phyloP scores from a whole-genome alignment of 371 early-diverging fungal species.

The Batkoa obscura region DNA sequence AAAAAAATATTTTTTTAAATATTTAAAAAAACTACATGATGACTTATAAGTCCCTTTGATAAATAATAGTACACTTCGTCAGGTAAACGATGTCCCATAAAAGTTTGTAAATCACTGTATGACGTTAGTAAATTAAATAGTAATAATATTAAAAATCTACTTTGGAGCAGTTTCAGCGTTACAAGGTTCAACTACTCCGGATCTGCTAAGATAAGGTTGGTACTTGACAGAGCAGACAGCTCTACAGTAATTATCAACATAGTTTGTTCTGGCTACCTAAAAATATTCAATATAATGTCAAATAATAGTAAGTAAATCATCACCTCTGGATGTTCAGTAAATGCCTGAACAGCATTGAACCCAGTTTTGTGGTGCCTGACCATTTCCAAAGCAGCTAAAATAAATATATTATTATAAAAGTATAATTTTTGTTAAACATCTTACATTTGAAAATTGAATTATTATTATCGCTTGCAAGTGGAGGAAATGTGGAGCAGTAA shows the following conservation, averaged over 20 bases:
- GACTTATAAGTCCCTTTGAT: slow-evolving; percentile 44
- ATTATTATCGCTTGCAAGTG: slow-evolving; percentile 26
- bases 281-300: background rate
- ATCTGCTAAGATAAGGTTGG: slow-evolving; percentile 43
- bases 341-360: slow-evolving; percentile 45
- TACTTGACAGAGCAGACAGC: slow-evolving; percentile 49
- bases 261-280: slow-evolving; percentile 21
- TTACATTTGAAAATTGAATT: slow-evolving; percentile 41
- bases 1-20: background rate
- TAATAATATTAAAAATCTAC: background rate
- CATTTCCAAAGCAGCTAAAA: slow-evolving; percentile 24
- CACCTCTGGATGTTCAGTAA: slow-evolving; percentile 28
- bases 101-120: slow-evolving; percentile 56
- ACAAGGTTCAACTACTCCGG: slow-evolving; percentile 49
- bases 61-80: slow-evolving; percentile 52
- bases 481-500: slow-evolving; percentile 50
- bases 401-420: background rate
- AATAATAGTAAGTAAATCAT: background rate
- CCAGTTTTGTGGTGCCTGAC: slow-evolving; percentile 49
- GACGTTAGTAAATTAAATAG: background rate
- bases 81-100: slow-evolving; percentile 62
- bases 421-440: background rate
- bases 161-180: slow-evolving; percentile 36
- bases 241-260: slow-evolving; percentile 51
- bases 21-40: slow-evolving; percentile 18